Evolutionary conservation across 805 yeast species (phyloP), one percentile per base, ranked within the genome.

Genomic region (Starmerella tilneyi): DNA sequence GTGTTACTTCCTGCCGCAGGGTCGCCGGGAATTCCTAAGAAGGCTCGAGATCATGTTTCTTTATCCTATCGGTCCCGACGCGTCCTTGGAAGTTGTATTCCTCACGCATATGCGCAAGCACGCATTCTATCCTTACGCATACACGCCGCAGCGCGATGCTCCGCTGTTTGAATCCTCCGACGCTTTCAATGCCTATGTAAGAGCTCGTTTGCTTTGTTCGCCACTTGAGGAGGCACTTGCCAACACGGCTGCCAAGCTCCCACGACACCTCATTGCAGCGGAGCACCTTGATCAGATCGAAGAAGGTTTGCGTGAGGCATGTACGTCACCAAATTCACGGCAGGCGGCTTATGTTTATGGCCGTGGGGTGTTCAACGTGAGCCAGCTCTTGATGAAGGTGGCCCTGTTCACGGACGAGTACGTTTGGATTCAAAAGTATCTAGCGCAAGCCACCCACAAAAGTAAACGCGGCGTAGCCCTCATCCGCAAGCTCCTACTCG

Each of bases 401-500:
- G 52, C 48, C 27, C 17, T 44, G 6, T 56, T 51, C 19, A 26
- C 32, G 5, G 50, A 32, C 3, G 61, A 59, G 46, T 55, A 55
- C 34, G 33, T 28, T 20, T 52, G 54, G 52, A 41, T 59, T 6
- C 47, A 40, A 9, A 43, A 46, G 40, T 58, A 56, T 29, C 30
- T 55, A 12, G 45, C 46, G 2, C 58, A 55, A 36, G 28, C 15
- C 3, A 26, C 20, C 2, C 59, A 54, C 32, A 32, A 42, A 11
- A 41, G 51, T 27, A 57, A 56, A 36, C 46, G 56, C 5, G 56
- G 56, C 5, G 47, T 43, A 5, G 38, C 50, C 9, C 46, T 56
- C 16, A 53, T 52, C 15, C 53, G 63, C 20, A 56, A 58, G 33
- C 43, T 55, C 20, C 52, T 52, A 22, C 44, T 59, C 5, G 62